Evolutionary conservation across 768 basidiomycete genomes (phyloP).

Genomic region (Termitomyces eurrhizus): DNA sequence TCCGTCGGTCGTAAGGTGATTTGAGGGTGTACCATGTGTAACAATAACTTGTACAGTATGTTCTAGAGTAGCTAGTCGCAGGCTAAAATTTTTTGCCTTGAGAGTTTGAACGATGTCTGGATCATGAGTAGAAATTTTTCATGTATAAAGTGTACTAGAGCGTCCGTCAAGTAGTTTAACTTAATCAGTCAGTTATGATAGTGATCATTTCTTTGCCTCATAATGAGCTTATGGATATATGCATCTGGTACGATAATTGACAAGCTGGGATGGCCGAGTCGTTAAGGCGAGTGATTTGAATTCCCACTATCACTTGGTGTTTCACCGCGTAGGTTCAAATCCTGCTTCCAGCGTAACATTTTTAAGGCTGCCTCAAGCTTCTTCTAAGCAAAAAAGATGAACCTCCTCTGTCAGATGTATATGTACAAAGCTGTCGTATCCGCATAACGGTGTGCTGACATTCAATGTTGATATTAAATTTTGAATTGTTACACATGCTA

Average conservation of each 20-base stretch:
- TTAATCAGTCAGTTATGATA: no score
- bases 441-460: no score
- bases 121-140: no score
- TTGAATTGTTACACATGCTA: not conserved
- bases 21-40: not conserved
- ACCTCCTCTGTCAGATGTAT: no score
- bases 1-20: not conserved
- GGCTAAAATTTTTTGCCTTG: not conserved
- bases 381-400: no score
- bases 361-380: slow-evolving; percentile 14
- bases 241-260: no score
- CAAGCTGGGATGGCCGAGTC: slow-evolving; percentile 77
- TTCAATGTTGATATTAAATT: not conserved
- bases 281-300: slow-evolving; percentile 95
- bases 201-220: no score
- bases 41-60: not conserved
- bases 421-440: no score
- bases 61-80: not conserved
- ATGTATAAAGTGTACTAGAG: no score
- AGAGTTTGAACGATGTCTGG: not conserved
- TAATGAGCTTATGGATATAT: no score
- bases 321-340: slow-evolving; percentile 91
- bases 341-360: slow-evolving; percentile 81
- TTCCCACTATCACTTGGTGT: slow-evolving; percentile 70
- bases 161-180: no score